Percentiles rank a stretch among this genome's conserved stretches.
These are phyloP conservation scores for Hanseniaspora taiwanica DNA, from an alignment of 805 yeast species.

Conservation along the genomic window DNA sequence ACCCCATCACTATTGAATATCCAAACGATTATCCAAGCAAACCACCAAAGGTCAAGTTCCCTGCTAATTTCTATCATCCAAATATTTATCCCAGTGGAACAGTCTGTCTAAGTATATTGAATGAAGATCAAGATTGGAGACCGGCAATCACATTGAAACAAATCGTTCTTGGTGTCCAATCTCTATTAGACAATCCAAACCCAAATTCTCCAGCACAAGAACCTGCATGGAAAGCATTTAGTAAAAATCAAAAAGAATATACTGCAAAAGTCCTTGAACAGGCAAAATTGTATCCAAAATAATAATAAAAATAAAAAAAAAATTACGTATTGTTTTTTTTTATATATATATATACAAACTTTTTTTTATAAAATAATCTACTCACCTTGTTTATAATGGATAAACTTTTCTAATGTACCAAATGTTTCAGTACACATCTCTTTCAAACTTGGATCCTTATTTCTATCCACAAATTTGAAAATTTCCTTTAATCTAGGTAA, in stretches of 20 bases:
- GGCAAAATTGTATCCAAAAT: constrained; percentile 53
- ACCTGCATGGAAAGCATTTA: constrained; percentile 85
- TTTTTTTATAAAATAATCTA: constrained; percentile 3
- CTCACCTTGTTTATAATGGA: constrained; percentile 56
- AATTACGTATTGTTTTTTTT: background rate
- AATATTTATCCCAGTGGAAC: constrained; percentile 97
- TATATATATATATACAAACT: background rate
- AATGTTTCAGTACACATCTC: constrained; percentile 52
- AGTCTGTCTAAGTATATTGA: constrained; percentile 79
- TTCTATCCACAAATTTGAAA: constrained; percentile 56
- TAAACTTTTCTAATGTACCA: constrained; percentile 57
- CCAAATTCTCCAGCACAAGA: constrained; percentile 96
- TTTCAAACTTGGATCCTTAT: constrained; percentile 43
- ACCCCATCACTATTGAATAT: constrained; percentile 68
- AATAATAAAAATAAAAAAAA: background rate
- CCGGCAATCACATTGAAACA: constrained; percentile 91
- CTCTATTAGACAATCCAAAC: constrained; percentile 77
- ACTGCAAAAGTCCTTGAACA: constrained; percentile 71
- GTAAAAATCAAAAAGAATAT: constrained; percentile 53
- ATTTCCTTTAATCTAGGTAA: constrained; percentile 36
- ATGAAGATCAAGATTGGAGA: constrained; percentile 96
- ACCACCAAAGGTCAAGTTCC: constrained; percentile 89
- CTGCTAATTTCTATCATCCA: constrained; percentile 88
- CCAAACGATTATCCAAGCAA: constrained; percentile 92
- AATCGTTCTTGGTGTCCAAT: constrained; percentile 84